Evolutionary conservation across 495 filamentous ascomycete species (phyloP).

Genomic region (Haplographium delicatum): DNA sequence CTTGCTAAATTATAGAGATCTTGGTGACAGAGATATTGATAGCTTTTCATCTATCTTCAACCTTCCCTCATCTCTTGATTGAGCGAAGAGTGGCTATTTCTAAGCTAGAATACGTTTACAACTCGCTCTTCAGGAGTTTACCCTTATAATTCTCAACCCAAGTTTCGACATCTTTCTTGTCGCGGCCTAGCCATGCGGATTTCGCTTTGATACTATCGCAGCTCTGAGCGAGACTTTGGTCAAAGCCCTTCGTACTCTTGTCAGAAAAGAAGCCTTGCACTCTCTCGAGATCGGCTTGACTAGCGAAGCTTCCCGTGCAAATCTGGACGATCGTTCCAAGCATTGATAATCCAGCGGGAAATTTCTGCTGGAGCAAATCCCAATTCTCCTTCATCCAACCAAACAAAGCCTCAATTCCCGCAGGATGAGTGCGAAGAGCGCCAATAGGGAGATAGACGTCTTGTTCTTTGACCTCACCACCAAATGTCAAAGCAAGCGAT

Average conservation of each 20-base stretch:
- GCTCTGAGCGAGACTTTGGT: conserved; percentile 56
- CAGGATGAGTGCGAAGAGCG: conserved; percentile 69
- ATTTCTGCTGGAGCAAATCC: conserved; percentile 69
- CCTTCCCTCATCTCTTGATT: no score
- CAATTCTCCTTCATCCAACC: conserved; percentile 82
- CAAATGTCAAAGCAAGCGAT: conserved; percentile 69
- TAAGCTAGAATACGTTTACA: no score
- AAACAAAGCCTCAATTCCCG: conserved; percentile 79
- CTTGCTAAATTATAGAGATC: no score
- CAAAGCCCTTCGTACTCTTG: conserved; percentile 73
- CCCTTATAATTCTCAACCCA: conserved; percentile 43
- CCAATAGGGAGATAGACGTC: conserved; percentile 87
- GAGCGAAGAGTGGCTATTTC: not conserved
- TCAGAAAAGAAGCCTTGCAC: conserved; percentile 76
- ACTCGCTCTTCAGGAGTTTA: conserved; percentile 17
- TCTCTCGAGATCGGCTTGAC: conserved; percentile 63
- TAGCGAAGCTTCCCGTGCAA: conserved; percentile 76
- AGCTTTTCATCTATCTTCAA: no score
- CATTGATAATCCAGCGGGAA: conserved; percentile 79
- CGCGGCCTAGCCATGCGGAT: conserved; percentile 52
- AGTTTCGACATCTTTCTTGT: conserved; percentile 47
- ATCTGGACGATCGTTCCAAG: conserved; percentile 80
- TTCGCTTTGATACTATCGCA: conserved; percentile 57
- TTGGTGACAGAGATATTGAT: no score
- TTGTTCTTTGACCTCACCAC: conserved; percentile 87